Percentiles rank a stretch among this genome's conserved stretches.
phyloP scores from a whole-genome alignment of 352 stramenopile genomes.

The Phytopythium ostracodes region DNA sequence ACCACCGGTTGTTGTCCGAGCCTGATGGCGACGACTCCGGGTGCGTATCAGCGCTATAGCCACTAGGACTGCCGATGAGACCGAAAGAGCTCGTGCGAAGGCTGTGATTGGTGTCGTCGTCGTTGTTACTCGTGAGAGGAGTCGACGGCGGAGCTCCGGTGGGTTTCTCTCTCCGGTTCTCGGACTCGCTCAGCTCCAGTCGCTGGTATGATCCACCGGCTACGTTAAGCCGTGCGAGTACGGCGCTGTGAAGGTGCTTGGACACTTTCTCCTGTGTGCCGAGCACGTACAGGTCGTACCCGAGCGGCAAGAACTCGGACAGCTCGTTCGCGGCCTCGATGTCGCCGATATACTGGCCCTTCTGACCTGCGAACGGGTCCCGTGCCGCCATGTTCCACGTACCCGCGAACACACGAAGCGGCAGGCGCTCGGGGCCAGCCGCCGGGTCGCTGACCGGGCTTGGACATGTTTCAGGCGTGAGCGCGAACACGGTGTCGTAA shows the following conservation, averaged over 20 bases:
- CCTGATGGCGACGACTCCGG: not conserved
- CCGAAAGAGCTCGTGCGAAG: slow-evolving; percentile 13
- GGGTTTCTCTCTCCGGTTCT: not conserved
- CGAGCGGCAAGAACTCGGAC: slow-evolving; percentile 39
- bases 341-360: slow-evolving; percentile 44
- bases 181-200: slow-evolving; percentile 14
- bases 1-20: slow-evolving; percentile 4
- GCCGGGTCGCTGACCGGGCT: not conserved
- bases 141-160: not conserved
- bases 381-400: slow-evolving; percentile 76
- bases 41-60: not conserved
- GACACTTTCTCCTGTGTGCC: slow-evolving; percentile 70
- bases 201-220: slow-evolving; percentile 17
- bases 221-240: slow-evolving; percentile 42
- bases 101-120: not conserved
- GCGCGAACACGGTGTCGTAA: slow-evolving; percentile 20
- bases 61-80: slow-evolving; percentile 2
- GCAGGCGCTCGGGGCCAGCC: not conserved
- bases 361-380: slow-evolving; percentile 44
- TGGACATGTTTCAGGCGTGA: slow-evolving; percentile 31
- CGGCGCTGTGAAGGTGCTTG: slow-evolving; percentile 50
- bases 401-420: slow-evolving; percentile 56
- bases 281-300: slow-evolving; percentile 76
- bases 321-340: slow-evolving; percentile 28
- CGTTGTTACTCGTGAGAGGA: not conserved